These are phyloP conservation scores for Curvularia eragrostidis DNA, from an alignment of 2,329 filamentous ascomycete genomes.

Conservation along the genomic window DNA sequence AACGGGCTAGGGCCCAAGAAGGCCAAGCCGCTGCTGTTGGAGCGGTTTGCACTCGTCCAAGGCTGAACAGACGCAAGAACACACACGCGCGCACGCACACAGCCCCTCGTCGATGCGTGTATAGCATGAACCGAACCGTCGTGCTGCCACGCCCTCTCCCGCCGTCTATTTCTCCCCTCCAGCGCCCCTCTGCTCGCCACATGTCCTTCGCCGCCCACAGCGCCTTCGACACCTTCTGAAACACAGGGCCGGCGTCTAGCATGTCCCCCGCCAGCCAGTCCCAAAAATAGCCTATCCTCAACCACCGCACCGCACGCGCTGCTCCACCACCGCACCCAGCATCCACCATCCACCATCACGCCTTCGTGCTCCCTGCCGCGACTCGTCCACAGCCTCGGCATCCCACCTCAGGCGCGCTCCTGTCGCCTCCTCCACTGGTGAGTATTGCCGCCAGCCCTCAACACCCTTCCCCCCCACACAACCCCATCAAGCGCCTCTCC, in stretches of 20 bases:
- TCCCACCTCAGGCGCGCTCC: constrained; percentile 22
- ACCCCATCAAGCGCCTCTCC: constrained; percentile 44
- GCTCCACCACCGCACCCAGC: constrained; percentile 9
- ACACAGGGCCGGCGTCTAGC: constrained; percentile 38
- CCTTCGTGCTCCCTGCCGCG: constrained; percentile 17
- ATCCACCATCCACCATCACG: background rate
- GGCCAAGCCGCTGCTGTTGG: constrained; percentile 25
- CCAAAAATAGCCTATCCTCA: constrained; percentile 39
- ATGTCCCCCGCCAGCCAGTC: constrained; percentile 29
- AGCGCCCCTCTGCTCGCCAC: background rate
- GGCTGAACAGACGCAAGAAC: constrained; percentile 25
- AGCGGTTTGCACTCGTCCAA: constrained; percentile 20
- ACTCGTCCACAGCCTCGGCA: constrained; percentile 17
- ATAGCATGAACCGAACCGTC: constrained; percentile 17
- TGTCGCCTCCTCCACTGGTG: constrained; percentile 42
- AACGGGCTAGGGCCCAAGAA: constrained; percentile 29
- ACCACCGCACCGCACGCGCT: constrained; percentile 24
- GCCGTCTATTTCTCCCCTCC: constrained; percentile 3
- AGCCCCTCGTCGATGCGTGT: constrained; percentile 24
- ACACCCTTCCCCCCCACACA: constrained; percentile 26
- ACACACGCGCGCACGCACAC: constrained; percentile 4
- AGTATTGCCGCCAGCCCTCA: constrained; percentile 47
- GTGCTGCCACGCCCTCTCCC: background rate
- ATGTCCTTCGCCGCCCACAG: constrained; percentile 18
- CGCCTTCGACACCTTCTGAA: constrained; percentile 33